These are phyloP conservation scores for Kluyveromyces aestuarii DNA, from an alignment of 805 yeast species.

Conservation along the genomic window DNA sequence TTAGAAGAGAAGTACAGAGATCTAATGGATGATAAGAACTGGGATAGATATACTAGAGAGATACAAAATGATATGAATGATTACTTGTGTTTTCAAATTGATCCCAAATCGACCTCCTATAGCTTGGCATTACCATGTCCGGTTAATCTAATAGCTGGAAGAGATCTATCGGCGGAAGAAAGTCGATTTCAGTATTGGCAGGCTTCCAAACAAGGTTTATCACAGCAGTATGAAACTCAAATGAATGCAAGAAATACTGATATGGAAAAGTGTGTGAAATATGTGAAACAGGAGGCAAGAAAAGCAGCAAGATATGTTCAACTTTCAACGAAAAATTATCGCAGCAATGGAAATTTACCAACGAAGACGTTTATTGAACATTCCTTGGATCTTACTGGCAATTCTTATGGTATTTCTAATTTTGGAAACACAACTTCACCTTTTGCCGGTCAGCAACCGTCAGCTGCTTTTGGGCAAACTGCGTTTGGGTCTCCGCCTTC, in stretches of 20 bases:
- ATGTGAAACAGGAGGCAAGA: constrained; percentile 32
- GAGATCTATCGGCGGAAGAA: constrained; percentile 51
- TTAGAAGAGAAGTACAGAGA: constrained; percentile 13
- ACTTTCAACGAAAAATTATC: constrained; percentile 29
- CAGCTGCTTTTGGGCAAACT: neutral
- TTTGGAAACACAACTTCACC: neutral
- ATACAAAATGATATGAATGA: constrained; percentile 18
- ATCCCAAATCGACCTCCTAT: constrained; percentile 35
- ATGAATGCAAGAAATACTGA: constrained; percentile 38
- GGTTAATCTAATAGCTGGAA: constrained; percentile 38
- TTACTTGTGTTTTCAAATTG: constrained; percentile 17
- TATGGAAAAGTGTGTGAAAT: constrained; percentile 34
- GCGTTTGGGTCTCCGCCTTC: constrained; percentile 10
- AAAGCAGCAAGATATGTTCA: constrained; percentile 54
- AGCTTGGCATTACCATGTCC: constrained; percentile 42
- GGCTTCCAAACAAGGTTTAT: constrained; percentile 30
- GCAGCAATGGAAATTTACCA: constrained; percentile 19
- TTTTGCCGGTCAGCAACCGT: neutral
- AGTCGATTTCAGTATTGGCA: constrained; percentile 37
- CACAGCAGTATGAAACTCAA: constrained; percentile 34
- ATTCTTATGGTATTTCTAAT: constrained; percentile 4
- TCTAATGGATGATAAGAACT: constrained; percentile 17
- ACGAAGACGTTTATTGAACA: constrained; percentile 29
- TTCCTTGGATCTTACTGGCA: constrained; percentile 26
- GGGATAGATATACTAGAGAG: constrained; percentile 22